These are phyloP conservation scores for Coemansia sp. DNA, from an alignment of 192 early-diverging fungal species.

Conservation along the genomic window DNA sequence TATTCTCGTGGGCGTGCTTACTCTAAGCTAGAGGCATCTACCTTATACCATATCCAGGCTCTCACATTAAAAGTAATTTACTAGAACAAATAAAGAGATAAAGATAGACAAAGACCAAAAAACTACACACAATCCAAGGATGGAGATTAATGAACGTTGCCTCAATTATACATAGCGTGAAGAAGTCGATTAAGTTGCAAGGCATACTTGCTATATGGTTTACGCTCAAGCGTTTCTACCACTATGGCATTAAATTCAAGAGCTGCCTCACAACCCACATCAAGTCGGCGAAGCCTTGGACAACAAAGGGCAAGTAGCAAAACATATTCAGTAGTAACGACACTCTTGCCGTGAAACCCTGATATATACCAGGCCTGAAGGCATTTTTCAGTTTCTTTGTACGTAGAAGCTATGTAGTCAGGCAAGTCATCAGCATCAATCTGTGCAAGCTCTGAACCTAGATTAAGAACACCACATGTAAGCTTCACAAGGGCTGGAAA, in stretches of 20 bases:
- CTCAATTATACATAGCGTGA: not conserved
- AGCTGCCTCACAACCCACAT: not conserved
- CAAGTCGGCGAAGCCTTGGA: not conserved
- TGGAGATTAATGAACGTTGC: not conserved
- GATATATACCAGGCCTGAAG: not conserved
- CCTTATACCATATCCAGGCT: too few relatives aligned
- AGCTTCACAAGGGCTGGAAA: not conserved
- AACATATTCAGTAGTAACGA: not conserved
- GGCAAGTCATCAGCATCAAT: not conserved
- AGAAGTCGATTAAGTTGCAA: not conserved
- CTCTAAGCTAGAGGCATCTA: too few relatives aligned
- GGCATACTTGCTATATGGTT: too few relatives aligned
- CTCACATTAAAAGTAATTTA: too few relatives aligned
- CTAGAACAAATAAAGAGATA: too few relatives aligned
- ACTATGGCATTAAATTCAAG: not conserved
- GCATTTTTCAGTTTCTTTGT: not conserved
- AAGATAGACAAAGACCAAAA: too few relatives aligned
- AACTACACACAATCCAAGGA: too few relatives aligned
- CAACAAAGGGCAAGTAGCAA: not conserved
- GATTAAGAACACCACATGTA: not conserved
- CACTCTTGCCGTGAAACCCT: not conserved
- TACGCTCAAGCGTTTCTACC: not conserved
- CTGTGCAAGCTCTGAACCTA: not conserved
- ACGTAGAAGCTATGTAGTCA: not conserved
- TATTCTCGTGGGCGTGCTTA: too few relatives aligned